Conservation (phyloP, 2,329 filamentous ascomycete species). For the Verticillium nonalfalfae region DNA sequence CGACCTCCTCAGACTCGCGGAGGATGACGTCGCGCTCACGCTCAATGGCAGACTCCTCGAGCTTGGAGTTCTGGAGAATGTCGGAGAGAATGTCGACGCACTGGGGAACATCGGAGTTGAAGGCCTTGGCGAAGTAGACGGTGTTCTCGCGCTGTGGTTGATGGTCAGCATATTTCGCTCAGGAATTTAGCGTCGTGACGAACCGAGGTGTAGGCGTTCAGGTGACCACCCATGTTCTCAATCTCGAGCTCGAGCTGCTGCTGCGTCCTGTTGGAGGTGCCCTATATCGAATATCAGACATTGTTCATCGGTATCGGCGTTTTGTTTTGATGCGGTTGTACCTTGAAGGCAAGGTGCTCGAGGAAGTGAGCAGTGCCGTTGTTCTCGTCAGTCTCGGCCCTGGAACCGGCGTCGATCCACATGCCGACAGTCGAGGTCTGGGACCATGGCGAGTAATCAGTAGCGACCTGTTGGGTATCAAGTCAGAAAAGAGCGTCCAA, state of each 20-base stretch:
- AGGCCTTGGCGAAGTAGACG: conserved; percentile 98
- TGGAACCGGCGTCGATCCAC: conserved; percentile 98
- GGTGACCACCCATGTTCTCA: conserved; percentile 99
- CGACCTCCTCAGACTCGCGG: conserved; percentile 97
- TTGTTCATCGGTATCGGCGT: not conserved
- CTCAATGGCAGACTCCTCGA: conserved; percentile 88
- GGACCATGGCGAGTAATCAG: conserved; percentile 95
- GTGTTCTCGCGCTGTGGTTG: conserved; percentile 83
- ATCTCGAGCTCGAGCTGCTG: conserved; percentile 99
- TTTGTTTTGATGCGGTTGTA: conserved; percentile 29
- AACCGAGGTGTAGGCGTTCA: conserved; percentile 99
- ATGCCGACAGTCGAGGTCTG: conserved; percentile 98
- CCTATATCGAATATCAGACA: conserved; percentile 40
- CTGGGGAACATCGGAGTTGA: conserved; percentile 95
- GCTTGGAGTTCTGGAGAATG: conserved; percentile 98
- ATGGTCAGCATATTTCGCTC: not conserved
- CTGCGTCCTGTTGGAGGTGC: conserved; percentile 89
- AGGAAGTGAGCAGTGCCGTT: conserved; percentile 99
- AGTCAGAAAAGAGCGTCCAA: conserved; percentile 2
- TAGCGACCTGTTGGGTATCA: conserved; percentile 67
- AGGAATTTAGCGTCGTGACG: conserved; percentile 23
- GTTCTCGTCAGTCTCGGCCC: conserved; percentile 96
- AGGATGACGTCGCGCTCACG: conserved; percentile 98
- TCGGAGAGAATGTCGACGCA: conserved; percentile 98
- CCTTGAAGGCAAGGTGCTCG: conserved; percentile 99